phyloP scores from a whole-genome alignment of 768 basidiomycete species.

The Thelephora aurantiotincta region DNA sequence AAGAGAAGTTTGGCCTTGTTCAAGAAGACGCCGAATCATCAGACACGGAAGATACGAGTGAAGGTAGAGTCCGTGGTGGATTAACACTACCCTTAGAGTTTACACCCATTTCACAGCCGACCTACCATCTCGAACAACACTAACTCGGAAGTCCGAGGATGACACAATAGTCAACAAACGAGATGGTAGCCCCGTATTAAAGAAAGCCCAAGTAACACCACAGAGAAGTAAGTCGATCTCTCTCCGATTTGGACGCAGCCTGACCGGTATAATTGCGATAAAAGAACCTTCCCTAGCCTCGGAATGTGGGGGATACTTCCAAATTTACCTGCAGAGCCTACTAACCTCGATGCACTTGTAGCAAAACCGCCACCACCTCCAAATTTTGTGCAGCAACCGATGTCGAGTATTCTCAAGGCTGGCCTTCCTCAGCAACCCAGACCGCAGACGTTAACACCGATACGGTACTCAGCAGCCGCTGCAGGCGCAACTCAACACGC shows the following conservation, averaged over 20 bases:
- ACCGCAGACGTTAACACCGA: constrained; percentile 55
- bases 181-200: constrained; percentile 65
- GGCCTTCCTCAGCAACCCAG: constrained; percentile 43
- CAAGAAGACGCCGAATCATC: constrained; percentile 66
- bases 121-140: constrained; percentile 44
- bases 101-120: constrained; percentile 23
- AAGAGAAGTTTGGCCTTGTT: constrained; percentile 78
- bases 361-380: constrained; percentile 69
- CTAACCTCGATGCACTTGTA: constrained; percentile 12
- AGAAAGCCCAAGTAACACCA: constrained; percentile 55
- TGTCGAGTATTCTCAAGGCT: constrained; percentile 62
- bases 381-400: constrained; percentile 72
- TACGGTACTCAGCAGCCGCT: constrained; percentile 86
- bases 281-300: constrained; percentile 49
- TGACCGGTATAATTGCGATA: not conserved
- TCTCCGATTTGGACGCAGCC: not conserved
- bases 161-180: constrained; percentile 61
- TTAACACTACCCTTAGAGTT: constrained; percentile 1
- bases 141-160: constrained; percentile 74
- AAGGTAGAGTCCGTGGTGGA: constrained; percentile 30
- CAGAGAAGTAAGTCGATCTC: constrained; percentile 49
- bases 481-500: constrained; percentile 41
- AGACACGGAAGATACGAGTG: constrained; percentile 59
- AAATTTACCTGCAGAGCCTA: constrained; percentile 2
- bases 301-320: constrained; percentile 33